These are phyloP conservation scores for Dictyostelium discoideum DNA, from an alignment of 78 protist species.

Conservation along the genomic window DNA sequence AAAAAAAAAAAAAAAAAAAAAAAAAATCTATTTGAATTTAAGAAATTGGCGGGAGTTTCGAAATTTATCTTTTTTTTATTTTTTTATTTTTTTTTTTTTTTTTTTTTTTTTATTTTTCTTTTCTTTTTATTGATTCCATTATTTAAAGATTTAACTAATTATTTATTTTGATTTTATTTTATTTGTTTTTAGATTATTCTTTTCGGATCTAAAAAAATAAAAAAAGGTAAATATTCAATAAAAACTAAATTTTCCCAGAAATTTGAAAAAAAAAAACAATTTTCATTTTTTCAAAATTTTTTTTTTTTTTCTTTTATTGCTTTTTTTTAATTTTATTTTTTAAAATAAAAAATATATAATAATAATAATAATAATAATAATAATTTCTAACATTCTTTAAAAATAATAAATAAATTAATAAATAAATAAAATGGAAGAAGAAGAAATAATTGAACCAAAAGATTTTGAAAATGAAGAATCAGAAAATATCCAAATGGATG, in stretches of 20 bases:
- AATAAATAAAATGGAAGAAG: neutral
- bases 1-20: neutral
- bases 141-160: neutral
- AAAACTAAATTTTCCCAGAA: neutral
- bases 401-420: neutral
- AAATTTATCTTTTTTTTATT: too few relatives aligned
- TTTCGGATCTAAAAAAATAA: neutral
- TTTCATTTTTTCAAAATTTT: neutral
- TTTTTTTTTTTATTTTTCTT: too few relatives aligned
- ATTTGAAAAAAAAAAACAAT: neutral
- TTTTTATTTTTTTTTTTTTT: neutral
- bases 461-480: neutral
- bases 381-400: too few relatives aligned
- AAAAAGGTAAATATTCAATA: neutral
- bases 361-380: too few relatives aligned
- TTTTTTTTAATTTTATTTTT: neutral
- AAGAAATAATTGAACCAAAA: neutral
- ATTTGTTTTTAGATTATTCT: too few relatives aligned
- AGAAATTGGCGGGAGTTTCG: neutral
- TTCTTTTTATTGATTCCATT: too few relatives aligned
- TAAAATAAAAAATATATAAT: neutral
- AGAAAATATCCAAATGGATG: neutral
- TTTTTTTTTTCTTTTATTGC: neutral
- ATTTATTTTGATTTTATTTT: too few relatives aligned
- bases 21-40: too few relatives aligned